Base-by-base conservation (phyloP, 176 grass and related monocot species). In the Juncus effusus region DNA sequence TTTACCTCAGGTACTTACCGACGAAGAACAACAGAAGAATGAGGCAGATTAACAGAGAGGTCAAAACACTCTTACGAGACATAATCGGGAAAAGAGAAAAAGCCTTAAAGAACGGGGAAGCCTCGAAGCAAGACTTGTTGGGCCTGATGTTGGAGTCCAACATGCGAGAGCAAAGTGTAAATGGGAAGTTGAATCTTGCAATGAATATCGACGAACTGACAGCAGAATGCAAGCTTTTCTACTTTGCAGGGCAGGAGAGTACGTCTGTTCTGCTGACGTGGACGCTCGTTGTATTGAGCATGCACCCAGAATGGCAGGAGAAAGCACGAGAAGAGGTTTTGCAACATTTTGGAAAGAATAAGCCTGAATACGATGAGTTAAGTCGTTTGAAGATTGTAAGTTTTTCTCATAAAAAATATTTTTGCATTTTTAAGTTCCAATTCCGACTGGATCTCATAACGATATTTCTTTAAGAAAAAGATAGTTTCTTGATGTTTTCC, bases 241-340 rank as follows among this genome's bases (percentile, higher is more conserved):
- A 95, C 80, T 90, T 95, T 36, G 90, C 86, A 2, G 90, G 90
- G 52, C 74, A 79, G 9, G 91, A 90, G 76, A 82, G 86, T 2
- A 90, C 83, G 0, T 62, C 78, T 1, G 75, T 87, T 2, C 68
- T 90, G 8, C 75, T 95, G 36, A 78, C 83, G 2, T 95, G 86
- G 83, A 85, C 91, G 3, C 9, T 95, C 58, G 56, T 82, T 12
- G 6, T 62, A 0, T 57, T 95, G 14, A 78, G 91, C 78, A 90
- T 95, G 91, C 81, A 95, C 40, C 86, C 83, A 0, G 68, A 67
- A 50, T 95, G 91, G 91, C 91, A 87, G 51, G 60, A 58, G 5
- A 75, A 73, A n/a, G 83, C 86, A 4, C 86, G 86, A 13, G 83
- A 87, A 40, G 91, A 90, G 57, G 75, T 96, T 42, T 51, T 84